These are phyloP conservation scores for Massarina eburnea DNA, from an alignment of 2,329 filamentous ascomycete species.

Conservation along the genomic window DNA sequence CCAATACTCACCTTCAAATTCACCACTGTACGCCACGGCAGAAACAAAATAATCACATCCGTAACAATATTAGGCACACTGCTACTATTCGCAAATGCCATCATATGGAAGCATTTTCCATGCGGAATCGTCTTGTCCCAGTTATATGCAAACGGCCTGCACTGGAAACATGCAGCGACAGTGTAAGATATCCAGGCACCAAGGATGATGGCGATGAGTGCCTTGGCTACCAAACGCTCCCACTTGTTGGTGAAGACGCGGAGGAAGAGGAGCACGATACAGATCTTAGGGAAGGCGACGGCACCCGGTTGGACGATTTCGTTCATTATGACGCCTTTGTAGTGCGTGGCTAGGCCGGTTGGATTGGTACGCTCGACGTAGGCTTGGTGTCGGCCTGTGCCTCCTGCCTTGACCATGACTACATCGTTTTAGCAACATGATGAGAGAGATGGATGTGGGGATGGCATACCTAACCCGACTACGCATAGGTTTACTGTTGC, in stretches of 20 bases:
- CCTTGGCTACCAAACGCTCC: constrained; percentile 21
- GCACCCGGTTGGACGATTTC: constrained; percentile 29
- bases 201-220: constrained; percentile 18
- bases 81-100: constrained; percentile 21
- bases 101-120: constrained; percentile 25
- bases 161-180: constrained; percentile 24
- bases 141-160: constrained; percentile 24
- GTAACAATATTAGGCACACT: constrained; percentile 32
- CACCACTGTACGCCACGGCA: constrained; percentile 24
- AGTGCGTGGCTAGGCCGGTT: constrained; percentile 15
- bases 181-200: constrained; percentile 25
- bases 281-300: constrained; percentile 31
- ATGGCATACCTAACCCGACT: constrained; percentile 19
- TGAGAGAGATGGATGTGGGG: not conserved
- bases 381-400: constrained; percentile 25
- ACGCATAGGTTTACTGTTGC: constrained; percentile 18
- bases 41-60: constrained; percentile 21
- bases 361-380: constrained; percentile 18
- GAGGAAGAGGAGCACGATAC: constrained; percentile 26
- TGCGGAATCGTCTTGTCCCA: constrained; percentile 29
- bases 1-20: constrained; percentile 22
- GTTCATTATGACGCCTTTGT: constrained; percentile 25
- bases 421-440: not conserved
- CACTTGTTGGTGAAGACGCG: constrained; percentile 28
- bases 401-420: constrained; percentile 27